Evolutionary conservation across 1,139 yeast genomes (phyloP).

Genomic region (Taphrina sp.): DNA sequence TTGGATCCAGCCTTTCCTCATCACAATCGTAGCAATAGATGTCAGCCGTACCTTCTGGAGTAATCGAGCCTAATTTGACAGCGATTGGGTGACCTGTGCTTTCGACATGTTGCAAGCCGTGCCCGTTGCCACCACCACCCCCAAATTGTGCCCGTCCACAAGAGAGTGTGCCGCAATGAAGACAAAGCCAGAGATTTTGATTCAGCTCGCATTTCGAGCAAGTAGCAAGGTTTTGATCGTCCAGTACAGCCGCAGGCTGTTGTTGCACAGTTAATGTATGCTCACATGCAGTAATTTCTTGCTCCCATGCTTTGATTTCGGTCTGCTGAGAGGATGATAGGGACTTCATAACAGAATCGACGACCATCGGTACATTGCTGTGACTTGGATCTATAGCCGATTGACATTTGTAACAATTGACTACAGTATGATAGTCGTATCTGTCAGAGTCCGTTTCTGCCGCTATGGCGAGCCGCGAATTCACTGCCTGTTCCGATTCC

Average conservation of each 20-base stretch:
- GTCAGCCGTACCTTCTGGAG: constrained; percentile 65
- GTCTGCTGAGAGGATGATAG: constrained; percentile 66
- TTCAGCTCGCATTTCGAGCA: constrained; percentile 67
- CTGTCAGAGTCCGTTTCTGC: constrained; percentile 68
- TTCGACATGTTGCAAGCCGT: constrained; percentile 72
- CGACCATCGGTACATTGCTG: constrained; percentile 41
- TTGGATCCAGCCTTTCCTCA: constrained; percentile 80
- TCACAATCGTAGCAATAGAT: constrained; percentile 84
- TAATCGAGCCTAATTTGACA: constrained; percentile 82
- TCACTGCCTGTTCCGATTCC: no score
- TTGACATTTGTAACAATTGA: constrained; percentile 49
- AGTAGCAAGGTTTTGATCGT: constrained; percentile 45
- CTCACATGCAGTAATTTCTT: constrained; percentile 73
- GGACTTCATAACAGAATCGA: constrained; percentile 57
- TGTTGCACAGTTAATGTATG: constrained; percentile 63
- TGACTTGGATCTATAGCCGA: constrained; percentile 35
- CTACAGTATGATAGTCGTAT: constrained; percentile 52
- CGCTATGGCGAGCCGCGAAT: constrained; percentile 68
- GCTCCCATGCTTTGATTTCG: constrained; percentile 89
- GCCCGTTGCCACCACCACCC: constrained; percentile 80
- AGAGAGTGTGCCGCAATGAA: constrained; percentile 82
- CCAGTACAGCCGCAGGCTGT: constrained; percentile 36
- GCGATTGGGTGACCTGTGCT: constrained; percentile 69
- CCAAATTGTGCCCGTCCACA: constrained; percentile 96
- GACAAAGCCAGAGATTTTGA: constrained; percentile 87